phyloP scores from a whole-genome alignment of 2,329 filamentous ascomycete genomes.

The Epicoccum sorghinum region DNA sequence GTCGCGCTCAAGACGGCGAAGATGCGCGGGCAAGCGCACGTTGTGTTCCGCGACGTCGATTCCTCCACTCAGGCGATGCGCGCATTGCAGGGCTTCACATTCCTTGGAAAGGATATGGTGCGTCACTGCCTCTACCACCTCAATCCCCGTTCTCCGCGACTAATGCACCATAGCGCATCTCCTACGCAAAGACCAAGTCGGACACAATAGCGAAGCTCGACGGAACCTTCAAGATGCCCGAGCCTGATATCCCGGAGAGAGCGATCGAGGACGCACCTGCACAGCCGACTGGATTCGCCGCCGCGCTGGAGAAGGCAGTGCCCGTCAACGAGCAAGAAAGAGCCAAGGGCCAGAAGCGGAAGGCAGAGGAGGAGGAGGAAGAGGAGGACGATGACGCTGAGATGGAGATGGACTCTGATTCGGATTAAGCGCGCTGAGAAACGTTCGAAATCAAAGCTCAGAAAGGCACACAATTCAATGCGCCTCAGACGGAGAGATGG shows the following conservation, averaged over 20 bases:
- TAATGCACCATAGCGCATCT: constrained; percentile 71
- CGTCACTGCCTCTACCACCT: constrained; percentile 33
- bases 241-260: constrained; percentile 33
- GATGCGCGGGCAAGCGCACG: constrained; percentile 95
- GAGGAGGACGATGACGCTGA: constrained; percentile 47
- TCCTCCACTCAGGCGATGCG: constrained; percentile 95
- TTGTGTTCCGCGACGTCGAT: constrained; percentile 88
- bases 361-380: constrained; percentile 66
- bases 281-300: constrained; percentile 53
- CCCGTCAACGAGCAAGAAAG: constrained; percentile 49
- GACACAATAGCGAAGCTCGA: constrained; percentile 89
- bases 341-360: constrained; percentile 69
- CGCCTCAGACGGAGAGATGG: background rate
- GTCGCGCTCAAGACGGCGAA: constrained; percentile 86
- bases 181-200: constrained; percentile 89
- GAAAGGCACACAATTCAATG: background rate
- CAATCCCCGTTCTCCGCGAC: background rate
- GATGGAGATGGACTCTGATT: constrained; percentile 72
- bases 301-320: constrained; percentile 37
- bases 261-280: constrained; percentile 27
- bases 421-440: constrained; percentile 34
- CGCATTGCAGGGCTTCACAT: constrained; percentile 81
- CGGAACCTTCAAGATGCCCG: constrained; percentile 80
- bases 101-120: constrained; percentile 86
- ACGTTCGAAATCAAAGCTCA: background rate